A percentile compares a stretch with the other conserved stretches of the same genome.
These are phyloP conservation scores for Globisporangium radiosum DNA, from an alignment of 352 stramenopile species.

Conservation along the genomic window DNA sequence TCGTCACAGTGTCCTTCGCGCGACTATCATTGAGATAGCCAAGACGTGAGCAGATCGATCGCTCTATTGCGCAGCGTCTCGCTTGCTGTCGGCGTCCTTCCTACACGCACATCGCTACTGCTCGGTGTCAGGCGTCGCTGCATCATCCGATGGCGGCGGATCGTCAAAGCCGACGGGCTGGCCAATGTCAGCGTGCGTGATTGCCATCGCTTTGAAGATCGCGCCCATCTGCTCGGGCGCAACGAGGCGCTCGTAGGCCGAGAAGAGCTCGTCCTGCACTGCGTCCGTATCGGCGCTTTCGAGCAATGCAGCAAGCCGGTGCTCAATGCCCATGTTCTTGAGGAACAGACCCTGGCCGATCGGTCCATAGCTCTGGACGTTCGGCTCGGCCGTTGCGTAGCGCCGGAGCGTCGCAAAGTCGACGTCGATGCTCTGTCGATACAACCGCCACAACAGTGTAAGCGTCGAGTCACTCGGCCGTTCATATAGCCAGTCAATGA, in stretches of 20 bases:
- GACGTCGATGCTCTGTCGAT: constrained; percentile 66
- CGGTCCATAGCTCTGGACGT: constrained; percentile 78
- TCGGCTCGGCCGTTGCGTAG: constrained; percentile 46
- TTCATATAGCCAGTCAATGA: constrained; percentile 10
- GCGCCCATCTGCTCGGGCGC: constrained; percentile 90
- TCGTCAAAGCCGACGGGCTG: constrained; percentile 62
- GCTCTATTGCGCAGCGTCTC: no score
- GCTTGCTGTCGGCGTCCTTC: no score
- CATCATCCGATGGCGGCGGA: not conserved
- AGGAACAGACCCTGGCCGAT: constrained; percentile 91
- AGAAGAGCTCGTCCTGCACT: constrained; percentile 86
- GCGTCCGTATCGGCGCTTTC: constrained; percentile 79
- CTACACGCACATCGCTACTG: no score
- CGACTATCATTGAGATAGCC: no score
- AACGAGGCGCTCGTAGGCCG: constrained; percentile 90
- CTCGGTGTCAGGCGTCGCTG: not conserved
- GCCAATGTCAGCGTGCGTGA: constrained; percentile 57
- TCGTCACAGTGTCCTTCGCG: no score
- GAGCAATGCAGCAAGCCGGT: constrained; percentile 87
- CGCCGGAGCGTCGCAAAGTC: constrained; percentile 82
- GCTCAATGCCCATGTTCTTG: constrained; percentile 92
- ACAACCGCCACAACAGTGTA: not conserved
- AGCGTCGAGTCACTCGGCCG: constrained; percentile 11
- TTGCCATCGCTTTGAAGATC: constrained; percentile 92
- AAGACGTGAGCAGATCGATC: no score